These are phyloP conservation scores for Neospermospora avenae DNA, from an alignment of 2,329 filamentous ascomycete genomes.

Conservation along the genomic window DNA sequence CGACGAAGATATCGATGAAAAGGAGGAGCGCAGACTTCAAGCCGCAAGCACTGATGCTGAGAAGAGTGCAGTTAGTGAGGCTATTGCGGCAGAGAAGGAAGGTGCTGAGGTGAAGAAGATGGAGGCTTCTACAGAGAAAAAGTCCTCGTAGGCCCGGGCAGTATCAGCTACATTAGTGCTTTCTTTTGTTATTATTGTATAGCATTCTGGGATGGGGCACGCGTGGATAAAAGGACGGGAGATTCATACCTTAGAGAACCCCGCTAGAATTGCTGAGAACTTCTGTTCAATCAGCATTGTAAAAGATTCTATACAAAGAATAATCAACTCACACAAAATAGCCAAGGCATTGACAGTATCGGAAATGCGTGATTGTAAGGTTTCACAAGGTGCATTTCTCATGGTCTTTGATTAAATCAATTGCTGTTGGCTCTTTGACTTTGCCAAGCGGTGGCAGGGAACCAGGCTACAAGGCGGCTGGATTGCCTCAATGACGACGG, in stretches of 20 bases:
- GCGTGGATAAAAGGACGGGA: conserved; percentile 25
- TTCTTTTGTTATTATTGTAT: conserved; percentile 28
- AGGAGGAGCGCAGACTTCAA: conserved; percentile 67
- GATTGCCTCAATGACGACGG: conserved; percentile 15
- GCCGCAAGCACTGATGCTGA: conserved; percentile 44
- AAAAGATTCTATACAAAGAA: conserved; percentile 20
- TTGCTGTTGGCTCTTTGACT: background rate
- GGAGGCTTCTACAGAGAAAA: conserved; percentile 33
- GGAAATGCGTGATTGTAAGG: background rate
- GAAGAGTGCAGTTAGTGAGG: conserved; percentile 50
- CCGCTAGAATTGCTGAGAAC: conserved; percentile 24
- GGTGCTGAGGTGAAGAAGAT: conserved; percentile 43
- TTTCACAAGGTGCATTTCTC: background rate
- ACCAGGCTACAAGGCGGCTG: conserved; percentile 1
- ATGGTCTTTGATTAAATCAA: background rate
- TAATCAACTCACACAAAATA: background rate
- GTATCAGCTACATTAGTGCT: conserved; percentile 12
- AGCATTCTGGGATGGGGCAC: conserved; percentile 26
- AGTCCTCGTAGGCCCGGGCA: conserved; percentile 14
- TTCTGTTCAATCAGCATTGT: conserved; percentile 21
- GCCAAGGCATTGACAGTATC: background rate
- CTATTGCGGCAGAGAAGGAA: conserved; percentile 54
- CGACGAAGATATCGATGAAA: conserved; percentile 90
- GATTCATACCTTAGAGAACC: conserved; percentile 23
- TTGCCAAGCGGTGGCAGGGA: conserved; percentile 1